Conservation (phyloP, 2,329 filamentous ascomycete species). For the Alternaria incomplexa region DNA sequence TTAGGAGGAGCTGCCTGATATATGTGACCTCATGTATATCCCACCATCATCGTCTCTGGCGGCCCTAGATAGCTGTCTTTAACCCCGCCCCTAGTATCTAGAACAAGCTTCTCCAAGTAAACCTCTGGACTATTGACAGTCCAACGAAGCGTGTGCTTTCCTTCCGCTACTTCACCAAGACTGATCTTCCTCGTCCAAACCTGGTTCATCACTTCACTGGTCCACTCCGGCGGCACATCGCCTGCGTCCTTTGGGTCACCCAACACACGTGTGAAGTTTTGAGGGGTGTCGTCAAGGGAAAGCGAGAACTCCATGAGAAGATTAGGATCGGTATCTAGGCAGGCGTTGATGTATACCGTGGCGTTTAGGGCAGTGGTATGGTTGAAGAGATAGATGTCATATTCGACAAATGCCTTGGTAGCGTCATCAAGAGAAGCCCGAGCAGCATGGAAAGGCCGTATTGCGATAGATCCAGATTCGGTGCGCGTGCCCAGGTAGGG, state of each 20-base stretch:
- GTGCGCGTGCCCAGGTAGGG: conserved; percentile 22
- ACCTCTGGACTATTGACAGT: conserved; percentile 4
- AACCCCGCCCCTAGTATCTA: conserved; percentile 27
- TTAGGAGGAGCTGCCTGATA: background rate
- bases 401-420: conserved; percentile 16
- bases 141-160: conserved; percentile 45
- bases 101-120: conserved; percentile 36
- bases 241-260: conserved; percentile 41
- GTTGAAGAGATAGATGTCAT: conserved; percentile 25
- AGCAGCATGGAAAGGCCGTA: conserved; percentile 17
- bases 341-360: conserved; percentile 37
- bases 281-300: conserved; percentile 18
- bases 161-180: conserved; percentile 15
- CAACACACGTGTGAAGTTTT: conserved; percentile 21
- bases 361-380: conserved; percentile 30
- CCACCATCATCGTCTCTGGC: conserved; percentile 13
- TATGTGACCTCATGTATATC: background rate
- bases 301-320: conserved; percentile 56
- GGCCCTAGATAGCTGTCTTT: conserved; percentile 32
- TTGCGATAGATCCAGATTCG: conserved; percentile 21
- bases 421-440: conserved; percentile 14
- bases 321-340: conserved; percentile 55
- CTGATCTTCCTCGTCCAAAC: conserved; percentile 21
- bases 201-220: conserved; percentile 26
- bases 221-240: conserved; percentile 54